These are phyloP conservation scores for Pythium utonaiense DNA, from an alignment of 352 stramenopile species.

Conservation along the genomic window DNA sequence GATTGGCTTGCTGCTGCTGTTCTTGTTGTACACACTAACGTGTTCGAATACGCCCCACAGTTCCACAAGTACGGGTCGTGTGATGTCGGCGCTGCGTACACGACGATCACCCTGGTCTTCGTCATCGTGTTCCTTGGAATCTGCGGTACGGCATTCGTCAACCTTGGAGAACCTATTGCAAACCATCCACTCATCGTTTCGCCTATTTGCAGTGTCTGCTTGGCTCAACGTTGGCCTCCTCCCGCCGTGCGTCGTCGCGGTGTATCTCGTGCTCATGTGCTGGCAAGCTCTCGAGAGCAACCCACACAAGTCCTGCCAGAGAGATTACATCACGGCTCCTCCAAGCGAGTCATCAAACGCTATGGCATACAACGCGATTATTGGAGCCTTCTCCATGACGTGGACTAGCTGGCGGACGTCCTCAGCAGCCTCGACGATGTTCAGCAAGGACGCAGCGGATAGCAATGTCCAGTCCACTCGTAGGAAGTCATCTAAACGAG, in stretches of 20 bases:
- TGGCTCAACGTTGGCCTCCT: constrained; percentile 76
- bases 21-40: no score
- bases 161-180: no score
- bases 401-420: constrained; percentile 75
- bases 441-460: constrained; percentile 60
- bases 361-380: constrained; percentile 42
- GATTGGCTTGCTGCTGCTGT: no score
- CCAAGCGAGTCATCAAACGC: constrained; percentile 13
- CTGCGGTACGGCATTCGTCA: constrained; percentile 64
- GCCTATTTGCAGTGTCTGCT: constrained; percentile 36
- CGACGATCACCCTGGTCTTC: constrained; percentile 84
- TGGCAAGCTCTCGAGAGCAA: constrained; percentile 71
- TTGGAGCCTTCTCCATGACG: constrained; percentile 59
- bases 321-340: not conserved
- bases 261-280: constrained; percentile 73
- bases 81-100: constrained; percentile 67
- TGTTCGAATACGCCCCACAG: no score
- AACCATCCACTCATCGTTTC: no score
- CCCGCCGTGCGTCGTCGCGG: constrained; percentile 65
- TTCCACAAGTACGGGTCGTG: constrained; percentile 90
- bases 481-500: constrained; percentile 7
- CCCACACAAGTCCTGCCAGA: constrained; percentile 42
- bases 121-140: constrained; percentile 58
- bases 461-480: constrained; percentile 1
- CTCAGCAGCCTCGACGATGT: constrained; percentile 45